Percentiles rank a stretch among this genome's conserved stretches.
Evolutionary conservation across 257 asterid species (phyloP).

Genomic region (Verbascum thapsus): DNA sequence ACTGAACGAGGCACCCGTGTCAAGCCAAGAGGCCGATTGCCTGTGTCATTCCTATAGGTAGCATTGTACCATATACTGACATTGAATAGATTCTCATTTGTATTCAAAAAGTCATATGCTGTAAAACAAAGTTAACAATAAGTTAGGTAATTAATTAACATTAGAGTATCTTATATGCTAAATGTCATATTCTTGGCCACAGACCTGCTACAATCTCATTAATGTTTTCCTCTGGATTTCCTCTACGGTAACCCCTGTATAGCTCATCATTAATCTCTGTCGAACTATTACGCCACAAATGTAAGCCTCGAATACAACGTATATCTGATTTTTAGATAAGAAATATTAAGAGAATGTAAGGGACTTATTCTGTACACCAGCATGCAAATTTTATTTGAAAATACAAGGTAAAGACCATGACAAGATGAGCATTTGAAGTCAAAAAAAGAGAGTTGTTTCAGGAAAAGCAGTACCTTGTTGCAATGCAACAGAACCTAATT

Average conservation of each 20-base stretch:
- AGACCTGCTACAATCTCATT: slow-evolving; percentile 87
- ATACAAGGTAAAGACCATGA: background rate
- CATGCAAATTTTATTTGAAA: background rate
- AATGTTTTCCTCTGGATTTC: slow-evolving; percentile 65
- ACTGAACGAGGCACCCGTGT: slow-evolving; percentile 94
- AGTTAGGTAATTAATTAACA: slow-evolving; percentile 30
- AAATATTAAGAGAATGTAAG: slow-evolving; percentile 7
- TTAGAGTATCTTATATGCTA: slow-evolving; percentile 13
- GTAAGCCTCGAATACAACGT: slow-evolving; percentile 62
- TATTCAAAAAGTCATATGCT: slow-evolving; percentile 83
- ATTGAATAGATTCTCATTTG: slow-evolving; percentile 64
- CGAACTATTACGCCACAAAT: slow-evolving; percentile 87
- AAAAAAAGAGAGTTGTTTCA: slow-evolving; percentile 10
- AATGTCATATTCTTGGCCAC: slow-evolving; percentile 22
- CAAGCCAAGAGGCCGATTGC: slow-evolving; percentile 57
- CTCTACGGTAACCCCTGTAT: slow-evolving; percentile 79
- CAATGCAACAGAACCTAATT: slow-evolving; percentile 44
- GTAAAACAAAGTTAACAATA: slow-evolving; percentile 38
- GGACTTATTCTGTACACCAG: background rate
- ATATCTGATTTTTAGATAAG: slow-evolving; percentile 50
- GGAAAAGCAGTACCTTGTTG: slow-evolving; percentile 54
- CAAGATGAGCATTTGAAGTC: background rate
- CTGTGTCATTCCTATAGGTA: slow-evolving; percentile 74
- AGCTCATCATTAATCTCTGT: slow-evolving; percentile 78
- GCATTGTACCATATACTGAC: slow-evolving; percentile 91